Evolutionary conservation across 495 filamentous ascomycete genomes (phyloP).

Genomic region (Letharia columbiana): DNA sequence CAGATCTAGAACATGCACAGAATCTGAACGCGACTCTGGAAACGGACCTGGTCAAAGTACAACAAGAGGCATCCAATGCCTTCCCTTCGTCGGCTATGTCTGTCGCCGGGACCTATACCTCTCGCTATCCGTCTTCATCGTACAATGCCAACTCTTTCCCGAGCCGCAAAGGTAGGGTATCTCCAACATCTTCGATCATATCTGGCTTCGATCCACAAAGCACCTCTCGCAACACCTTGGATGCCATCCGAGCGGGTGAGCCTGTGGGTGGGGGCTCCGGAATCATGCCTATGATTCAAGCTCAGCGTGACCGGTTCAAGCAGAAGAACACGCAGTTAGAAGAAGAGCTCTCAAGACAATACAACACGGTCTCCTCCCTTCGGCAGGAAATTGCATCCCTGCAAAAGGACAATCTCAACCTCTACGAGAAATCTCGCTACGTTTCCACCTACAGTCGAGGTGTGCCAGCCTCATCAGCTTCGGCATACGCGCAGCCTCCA

Average conservation of each 20-base stretch:
- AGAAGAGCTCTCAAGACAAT: conserved; percentile 74
- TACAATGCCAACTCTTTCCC: conserved; percentile 45
- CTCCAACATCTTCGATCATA: conserved; percentile 95
- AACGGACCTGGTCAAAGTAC: conserved; percentile 79
- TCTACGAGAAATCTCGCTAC: conserved; percentile 98
- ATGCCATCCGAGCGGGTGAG: conserved; percentile 56
- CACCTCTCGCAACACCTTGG: conserved; percentile 42
- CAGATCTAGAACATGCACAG: conserved; percentile 77
- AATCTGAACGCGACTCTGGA: conserved; percentile 82
- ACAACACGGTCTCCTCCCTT: conserved; percentile 73
- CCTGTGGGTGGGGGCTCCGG: conserved; percentile 74
- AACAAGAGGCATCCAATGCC: conserved; percentile 71
- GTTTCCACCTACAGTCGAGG: conserved; percentile 80
- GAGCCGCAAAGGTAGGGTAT: conserved; percentile 57
- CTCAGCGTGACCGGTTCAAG: conserved; percentile 97
- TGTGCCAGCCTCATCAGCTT: conserved; percentile 58
- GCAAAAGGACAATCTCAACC: conserved; percentile 90
- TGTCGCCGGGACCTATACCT: conserved; percentile 84
- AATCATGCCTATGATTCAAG: conserved; percentile 95
- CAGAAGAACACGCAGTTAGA: conserved; percentile 89
- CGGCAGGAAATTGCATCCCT: conserved; percentile 85
- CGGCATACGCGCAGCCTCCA: conserved; percentile 61
- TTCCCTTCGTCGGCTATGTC: conserved; percentile 84
- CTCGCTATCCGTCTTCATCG: conserved; percentile 70
- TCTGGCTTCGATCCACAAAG: conserved; percentile 76